Evolutionary conservation across 768 basidiomycete species (phyloP), one percentile per base, ranked within the genome.

Genomic region (Boletus sp.): DNA sequence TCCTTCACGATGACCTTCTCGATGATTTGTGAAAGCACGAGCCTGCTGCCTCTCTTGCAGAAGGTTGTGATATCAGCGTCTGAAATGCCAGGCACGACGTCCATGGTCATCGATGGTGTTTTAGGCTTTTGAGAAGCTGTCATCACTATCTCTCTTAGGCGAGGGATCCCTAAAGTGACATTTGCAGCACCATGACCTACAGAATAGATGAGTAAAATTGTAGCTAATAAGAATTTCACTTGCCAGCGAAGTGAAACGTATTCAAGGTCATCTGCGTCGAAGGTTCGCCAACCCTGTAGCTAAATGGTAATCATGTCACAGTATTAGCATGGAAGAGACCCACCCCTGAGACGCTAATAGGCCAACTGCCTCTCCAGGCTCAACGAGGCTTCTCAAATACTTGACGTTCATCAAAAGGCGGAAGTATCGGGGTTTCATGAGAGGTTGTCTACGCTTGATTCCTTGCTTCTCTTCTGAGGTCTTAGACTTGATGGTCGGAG

Each of bases 181-280:
- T 99, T 99, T 41, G 97, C 97, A 57, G 97, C 97, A 75, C 97
- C 96, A 68, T 98, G 97, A 61, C 96, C 93, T 94, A 62, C 39
- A n/a, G 51, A 52, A 47, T 44, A 42, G 39, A 45, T 65, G 37
- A 58, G 57, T 11, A 12, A 61, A 29, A 17, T 8, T 4, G 12
- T 5, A 28, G n/a, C 8, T 46, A n/a, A 54, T 4, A 11, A 24
- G 36, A 30, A 39, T 47, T 56, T 60, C 37, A 67, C 82, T 66
- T 72, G 86, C 94, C 96, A 64, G 97, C 97, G 67, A 99, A 95
- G 78, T 99, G 97, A 84, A 99, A 99, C 12, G 97, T 99, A 71
- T 99, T 99, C 60, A 99, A 76, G 9, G 97, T 99, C 97, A 99
- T 99, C 71, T 99, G 97, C 0, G 97, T 99, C 15, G 97, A 99